These are phyloP conservation scores for Plasmopara muralis DNA, from an alignment of 352 stramenopile genomes.

Conservation along the genomic window DNA sequence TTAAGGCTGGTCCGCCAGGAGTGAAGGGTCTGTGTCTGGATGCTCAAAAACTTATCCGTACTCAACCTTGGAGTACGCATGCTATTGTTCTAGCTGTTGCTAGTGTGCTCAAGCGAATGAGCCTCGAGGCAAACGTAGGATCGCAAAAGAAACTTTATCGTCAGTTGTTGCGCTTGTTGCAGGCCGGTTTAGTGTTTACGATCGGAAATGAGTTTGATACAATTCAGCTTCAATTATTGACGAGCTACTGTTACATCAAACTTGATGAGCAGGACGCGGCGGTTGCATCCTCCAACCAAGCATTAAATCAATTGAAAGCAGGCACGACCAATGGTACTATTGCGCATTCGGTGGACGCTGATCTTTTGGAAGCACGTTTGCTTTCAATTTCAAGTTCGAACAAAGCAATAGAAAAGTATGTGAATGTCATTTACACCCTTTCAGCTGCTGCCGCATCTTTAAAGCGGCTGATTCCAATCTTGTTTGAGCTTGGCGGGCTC, in stretches of 20 bases:
- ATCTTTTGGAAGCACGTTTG: constrained; percentile 47
- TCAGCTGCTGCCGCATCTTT: constrained; percentile 8
- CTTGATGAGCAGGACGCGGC: constrained; percentile 21
- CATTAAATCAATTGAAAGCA: constrained; percentile 21
- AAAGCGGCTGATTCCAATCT: constrained; percentile 30
- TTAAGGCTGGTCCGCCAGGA: constrained; percentile 18
- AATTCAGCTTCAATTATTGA: constrained; percentile 33
- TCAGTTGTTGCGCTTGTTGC: constrained; percentile 31
- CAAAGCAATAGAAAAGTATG: constrained; percentile 31
- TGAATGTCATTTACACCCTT: constrained; percentile 15
- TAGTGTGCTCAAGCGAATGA: constrained; percentile 40
- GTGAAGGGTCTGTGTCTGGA: constrained; percentile 17
- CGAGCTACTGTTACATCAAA: constrained; percentile 36
- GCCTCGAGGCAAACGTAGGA: constrained; percentile 11
- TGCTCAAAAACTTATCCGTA: constrained; percentile 54
- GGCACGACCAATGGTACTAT: constrained; percentile 4
- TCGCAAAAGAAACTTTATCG: constrained; percentile 12
- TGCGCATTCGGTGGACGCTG: constrained; percentile 4
- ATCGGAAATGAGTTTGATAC: constrained; percentile 12
- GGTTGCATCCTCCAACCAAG: constrained; percentile 13
- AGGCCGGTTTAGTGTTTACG: constrained; percentile 30
- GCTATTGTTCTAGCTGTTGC: constrained; percentile 47
- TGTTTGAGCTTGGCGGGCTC: constrained; percentile 49
- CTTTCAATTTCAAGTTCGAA: constrained; percentile 19
- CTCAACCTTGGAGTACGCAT: constrained; percentile 47